These are phyloP conservation scores for Nemania sp. DNA, from an alignment of 2,329 filamentous ascomycete species.

Conservation along the genomic window DNA sequence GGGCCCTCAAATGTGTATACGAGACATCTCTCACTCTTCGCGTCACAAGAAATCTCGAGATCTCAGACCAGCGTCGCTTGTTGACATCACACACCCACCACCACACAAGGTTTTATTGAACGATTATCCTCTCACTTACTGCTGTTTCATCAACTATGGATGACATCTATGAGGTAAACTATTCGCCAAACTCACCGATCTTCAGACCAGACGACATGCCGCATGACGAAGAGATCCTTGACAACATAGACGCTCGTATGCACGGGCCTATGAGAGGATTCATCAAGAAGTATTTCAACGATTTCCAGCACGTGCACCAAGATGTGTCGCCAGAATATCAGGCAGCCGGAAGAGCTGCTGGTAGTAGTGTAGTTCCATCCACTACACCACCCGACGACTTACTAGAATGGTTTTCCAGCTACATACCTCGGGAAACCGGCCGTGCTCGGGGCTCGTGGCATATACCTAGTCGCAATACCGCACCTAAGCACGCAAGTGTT, in stretches of 20 bases:
- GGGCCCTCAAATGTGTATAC: too few species aligned
- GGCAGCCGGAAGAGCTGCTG: conserved; percentile 10
- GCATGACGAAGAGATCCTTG: conserved; percentile 29
- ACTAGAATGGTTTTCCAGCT: conserved; percentile 26
- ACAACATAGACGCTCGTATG: conserved; percentile 30
- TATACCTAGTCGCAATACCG: conserved; percentile 10
- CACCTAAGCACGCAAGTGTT: conserved; percentile 5
- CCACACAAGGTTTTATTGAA: too few species aligned
- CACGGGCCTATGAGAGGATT: conserved; percentile 32
- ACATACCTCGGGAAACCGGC: conserved; percentile 18
- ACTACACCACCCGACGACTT: conserved; percentile 23
- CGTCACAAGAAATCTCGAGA: too few species aligned
- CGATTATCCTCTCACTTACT: background rate
- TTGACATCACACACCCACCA: too few species aligned
- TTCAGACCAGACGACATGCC: conserved; percentile 12
- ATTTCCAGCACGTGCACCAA: conserved; percentile 22
- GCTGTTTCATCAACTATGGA: conserved; percentile 11
- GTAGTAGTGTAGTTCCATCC: conserved; percentile 17
- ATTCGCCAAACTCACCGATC: conserved; percentile 1
- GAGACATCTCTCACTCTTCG: too few species aligned
- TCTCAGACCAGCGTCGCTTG: too few species aligned
- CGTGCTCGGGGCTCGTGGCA: conserved; percentile 28
- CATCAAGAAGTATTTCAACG: conserved; percentile 29
- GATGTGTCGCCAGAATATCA: conserved; percentile 20
- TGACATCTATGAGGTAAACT: conserved; percentile 4